These are phyloP conservation scores for Periconia sp. DNA, from an alignment of 2,329 filamentous ascomycete genomes.

Conservation along the genomic window DNA sequence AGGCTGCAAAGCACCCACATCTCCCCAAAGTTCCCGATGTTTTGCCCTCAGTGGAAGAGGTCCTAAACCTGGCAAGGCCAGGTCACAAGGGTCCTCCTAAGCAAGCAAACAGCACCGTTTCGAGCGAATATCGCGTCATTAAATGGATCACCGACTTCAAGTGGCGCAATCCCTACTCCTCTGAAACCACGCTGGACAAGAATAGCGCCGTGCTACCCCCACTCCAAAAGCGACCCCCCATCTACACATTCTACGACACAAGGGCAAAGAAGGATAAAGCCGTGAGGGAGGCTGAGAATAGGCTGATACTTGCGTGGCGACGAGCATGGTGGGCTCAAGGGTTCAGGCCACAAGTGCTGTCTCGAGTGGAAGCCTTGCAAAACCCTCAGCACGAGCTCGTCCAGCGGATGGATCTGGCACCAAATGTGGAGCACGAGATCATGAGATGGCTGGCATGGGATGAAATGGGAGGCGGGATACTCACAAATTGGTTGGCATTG, in stretches of 20 bases:
- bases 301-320: constrained; percentile 82
- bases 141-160: constrained; percentile 89
- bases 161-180: constrained; percentile 90
- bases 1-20: constrained; percentile 44
- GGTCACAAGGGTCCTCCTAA: constrained; percentile 71
- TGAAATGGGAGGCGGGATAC: constrained; percentile 80
- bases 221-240: constrained; percentile 65
- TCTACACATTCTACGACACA: constrained; percentile 91
- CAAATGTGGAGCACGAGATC: constrained; percentile 57
- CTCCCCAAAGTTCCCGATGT: constrained; percentile 23
- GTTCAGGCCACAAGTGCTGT: constrained; percentile 81
- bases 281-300: constrained; percentile 71
- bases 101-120: constrained; percentile 74
- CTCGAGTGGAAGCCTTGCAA: constrained; percentile 76
- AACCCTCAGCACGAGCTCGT: constrained; percentile 77
- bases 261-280: constrained; percentile 64
- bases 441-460: constrained; percentile 93
- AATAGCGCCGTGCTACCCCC: constrained; percentile 82
- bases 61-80: constrained; percentile 61
- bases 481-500: constrained; percentile 76
- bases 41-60: constrained; percentile 52
- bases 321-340: constrained; percentile 95
- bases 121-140: constrained; percentile 59
- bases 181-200: constrained; percentile 75
- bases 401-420: constrained; percentile 50